phyloP scores from a whole-genome alignment of 805 yeast species.

The Ogataea nakhonphanomensis region DNA sequence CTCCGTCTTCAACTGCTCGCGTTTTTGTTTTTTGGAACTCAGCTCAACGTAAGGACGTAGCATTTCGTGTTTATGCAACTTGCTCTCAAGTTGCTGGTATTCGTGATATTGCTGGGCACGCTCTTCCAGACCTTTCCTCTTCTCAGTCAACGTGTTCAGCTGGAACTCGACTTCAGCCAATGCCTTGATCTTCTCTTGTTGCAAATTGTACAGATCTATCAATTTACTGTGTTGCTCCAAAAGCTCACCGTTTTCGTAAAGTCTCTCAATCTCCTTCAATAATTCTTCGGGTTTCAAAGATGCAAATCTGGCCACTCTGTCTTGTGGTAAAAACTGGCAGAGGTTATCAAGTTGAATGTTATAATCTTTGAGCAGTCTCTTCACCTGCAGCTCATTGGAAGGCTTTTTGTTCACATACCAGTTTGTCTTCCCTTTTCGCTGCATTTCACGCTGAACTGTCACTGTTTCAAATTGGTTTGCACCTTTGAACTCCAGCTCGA shows the following conservation, averaged over 20 bases:
- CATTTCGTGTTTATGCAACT: constrained; percentile 36
- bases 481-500: constrained; percentile 51
- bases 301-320: constrained; percentile 90
- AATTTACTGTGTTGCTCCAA: constrained; percentile 54
- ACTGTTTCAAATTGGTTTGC: constrained; percentile 33
- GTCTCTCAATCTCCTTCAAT: constrained; percentile 73
- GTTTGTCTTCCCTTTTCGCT: constrained; percentile 42
- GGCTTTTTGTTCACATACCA: constrained; percentile 48
- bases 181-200: constrained; percentile 29
- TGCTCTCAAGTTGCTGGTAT: constrained; percentile 42
- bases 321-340: constrained; percentile 95
- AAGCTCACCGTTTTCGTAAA: constrained; percentile 63
- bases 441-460: constrained; percentile 42
- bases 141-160: constrained; percentile 34
- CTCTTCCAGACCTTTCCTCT: constrained; percentile 38
- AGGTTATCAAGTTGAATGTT: constrained; percentile 87
- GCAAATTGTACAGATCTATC: constrained; percentile 44
- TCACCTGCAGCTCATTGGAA: constrained; percentile 44
- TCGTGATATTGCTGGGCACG: constrained; percentile 46
- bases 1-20: constrained; percentile 27
- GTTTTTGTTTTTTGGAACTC: constrained; percentile 33
- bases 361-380: constrained; percentile 40
- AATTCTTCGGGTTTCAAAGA: constrained; percentile 71
- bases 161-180: constrained; percentile 31
- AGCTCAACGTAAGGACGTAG: constrained; percentile 35